These are phyloP conservation scores for Aspergillus quadrilineatus DNA, from an alignment of 2,329 filamentous ascomycete genomes.

Conservation along the genomic window DNA sequence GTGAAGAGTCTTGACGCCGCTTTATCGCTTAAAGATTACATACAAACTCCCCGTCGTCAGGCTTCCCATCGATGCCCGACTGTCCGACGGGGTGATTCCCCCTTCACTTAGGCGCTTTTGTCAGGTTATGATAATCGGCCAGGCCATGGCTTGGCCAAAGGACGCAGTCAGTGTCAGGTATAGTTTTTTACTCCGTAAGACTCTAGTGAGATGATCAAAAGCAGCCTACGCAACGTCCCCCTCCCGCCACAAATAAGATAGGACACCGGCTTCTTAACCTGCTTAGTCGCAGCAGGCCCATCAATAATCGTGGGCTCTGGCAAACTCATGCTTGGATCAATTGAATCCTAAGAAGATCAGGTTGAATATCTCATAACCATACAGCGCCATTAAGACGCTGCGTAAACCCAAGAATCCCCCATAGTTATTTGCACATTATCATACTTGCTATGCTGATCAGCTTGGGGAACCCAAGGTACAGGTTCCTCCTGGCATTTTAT, in stretches of 20 bases:
- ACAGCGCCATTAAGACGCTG: conserved; percentile 6
- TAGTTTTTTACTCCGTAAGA: too few species aligned
- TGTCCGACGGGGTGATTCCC: conserved; percentile 12
- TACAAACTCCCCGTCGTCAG: conserved; percentile 8
- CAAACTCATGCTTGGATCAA: not conserved
- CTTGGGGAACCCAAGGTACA: not conserved
- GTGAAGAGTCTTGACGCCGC: not conserved
- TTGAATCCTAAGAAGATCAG: not conserved
- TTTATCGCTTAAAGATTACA: conserved; percentile 1
- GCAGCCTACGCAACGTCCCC: conserved; percentile 10
- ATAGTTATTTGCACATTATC: conserved; percentile 7
- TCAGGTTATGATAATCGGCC: not conserved
- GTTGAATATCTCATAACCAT: conserved; percentile 4
- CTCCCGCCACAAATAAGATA: conserved; percentile 7
- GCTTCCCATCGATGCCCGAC: conserved; percentile 4
- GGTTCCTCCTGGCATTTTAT: too few species aligned
- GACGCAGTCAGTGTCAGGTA: not conserved
- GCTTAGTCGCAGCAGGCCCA: not conserved
- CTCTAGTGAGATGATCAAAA: too few species aligned
- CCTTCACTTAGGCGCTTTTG: conserved; percentile 8
- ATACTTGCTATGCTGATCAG: not conserved
- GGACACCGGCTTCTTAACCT: conserved; percentile 10
- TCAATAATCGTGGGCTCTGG: not conserved
- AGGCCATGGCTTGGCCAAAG: not conserved
- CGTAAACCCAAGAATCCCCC: conserved; percentile 6